Evolutionary conservation across 75 land plant species (phyloP).

Genomic region (Isoetes taiwanensis): DNA sequence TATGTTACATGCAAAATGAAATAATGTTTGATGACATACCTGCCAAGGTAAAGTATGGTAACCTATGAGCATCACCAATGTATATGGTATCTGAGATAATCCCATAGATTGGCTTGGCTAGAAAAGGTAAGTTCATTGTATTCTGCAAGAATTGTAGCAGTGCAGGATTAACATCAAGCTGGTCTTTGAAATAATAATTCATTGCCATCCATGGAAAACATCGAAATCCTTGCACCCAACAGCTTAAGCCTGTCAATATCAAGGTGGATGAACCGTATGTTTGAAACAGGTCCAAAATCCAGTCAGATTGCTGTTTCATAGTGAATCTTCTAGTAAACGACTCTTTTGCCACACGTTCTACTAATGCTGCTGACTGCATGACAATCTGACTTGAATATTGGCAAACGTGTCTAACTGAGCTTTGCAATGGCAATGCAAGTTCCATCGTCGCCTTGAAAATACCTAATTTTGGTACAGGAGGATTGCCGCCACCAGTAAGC

Average conservation of each 20-base stretch:
- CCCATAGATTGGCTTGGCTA: conserved; percentile 82
- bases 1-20: not conserved
- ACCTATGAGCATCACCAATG: conserved; percentile 58
- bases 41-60: conserved; percentile 72
- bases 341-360: too few relatives aligned
- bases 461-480: too few relatives aligned
- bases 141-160: conserved; percentile 63
- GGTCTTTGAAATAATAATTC: conserved; percentile 50
- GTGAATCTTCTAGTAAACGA: too few relatives aligned
- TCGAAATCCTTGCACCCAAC: conserved; percentile 66
- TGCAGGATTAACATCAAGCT: conserved; percentile 38
- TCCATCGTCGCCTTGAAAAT: too few relatives aligned
- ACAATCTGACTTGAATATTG: too few relatives aligned
- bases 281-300: not conserved
- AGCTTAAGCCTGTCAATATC: conserved; percentile 45
- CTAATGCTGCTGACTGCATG: too few relatives aligned
- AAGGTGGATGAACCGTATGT: conserved; percentile 8
- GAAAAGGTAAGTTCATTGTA: conserved; percentile 64
- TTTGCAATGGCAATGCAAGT: too few relatives aligned
- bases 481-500: too few relatives aligned
- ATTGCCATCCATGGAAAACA: conserved; percentile 86
- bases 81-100: conserved; percentile 57
- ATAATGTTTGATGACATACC: conserved; percentile 24
- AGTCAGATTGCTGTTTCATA: too few relatives aligned
- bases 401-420: too few relatives aligned